A percentile compares a stretch with the other conserved stretches of the same genome.
phyloP scores from a whole-genome alignment of 306 rosid genomes.

The Argentina anserina region DNA sequence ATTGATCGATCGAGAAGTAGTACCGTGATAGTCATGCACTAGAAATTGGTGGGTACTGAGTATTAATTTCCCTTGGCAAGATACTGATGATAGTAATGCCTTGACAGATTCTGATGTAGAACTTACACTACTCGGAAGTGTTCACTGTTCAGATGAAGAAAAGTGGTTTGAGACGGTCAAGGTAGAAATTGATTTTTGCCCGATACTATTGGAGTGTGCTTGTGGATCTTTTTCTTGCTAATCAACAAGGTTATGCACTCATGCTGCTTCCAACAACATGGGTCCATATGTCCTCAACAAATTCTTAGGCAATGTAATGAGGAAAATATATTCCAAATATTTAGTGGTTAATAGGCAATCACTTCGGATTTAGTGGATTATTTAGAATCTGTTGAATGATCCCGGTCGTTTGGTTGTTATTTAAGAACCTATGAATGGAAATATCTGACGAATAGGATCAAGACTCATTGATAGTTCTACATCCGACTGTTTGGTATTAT shows the following conservation, averaged over 20 bases:
- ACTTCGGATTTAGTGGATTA: background rate
- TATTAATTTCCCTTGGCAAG: too few species aligned
- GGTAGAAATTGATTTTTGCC: conserved; percentile 24
- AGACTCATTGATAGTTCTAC: too few species aligned
- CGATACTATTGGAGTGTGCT: conserved; percentile 32
- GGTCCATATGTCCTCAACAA: conserved; percentile 40
- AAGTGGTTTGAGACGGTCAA: conserved; percentile 13
- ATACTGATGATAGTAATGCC: background rate
- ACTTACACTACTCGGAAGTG: background rate
- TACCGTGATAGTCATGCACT: background rate
- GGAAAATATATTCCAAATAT: too few species aligned
- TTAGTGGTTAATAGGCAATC: background rate
- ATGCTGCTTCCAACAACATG: conserved; percentile 46
- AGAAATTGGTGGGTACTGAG: background rate
- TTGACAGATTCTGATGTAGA: background rate
- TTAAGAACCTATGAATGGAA: too few species aligned
- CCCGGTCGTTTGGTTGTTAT: too few species aligned
- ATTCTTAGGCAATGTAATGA: conserved; percentile 6
- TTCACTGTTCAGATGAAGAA: background rate
- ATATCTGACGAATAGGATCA: too few species aligned
- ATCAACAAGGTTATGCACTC: conserved; percentile 32
- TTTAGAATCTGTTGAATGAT: too few species aligned
- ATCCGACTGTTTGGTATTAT: too few species aligned
- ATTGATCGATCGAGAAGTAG: background rate
- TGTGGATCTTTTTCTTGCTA: conserved; percentile 42